Evolutionary conservation across 768 basidiomycete species (phyloP), one percentile per base, ranked within the genome.

Genomic region (Lactifluus volemus): DNA sequence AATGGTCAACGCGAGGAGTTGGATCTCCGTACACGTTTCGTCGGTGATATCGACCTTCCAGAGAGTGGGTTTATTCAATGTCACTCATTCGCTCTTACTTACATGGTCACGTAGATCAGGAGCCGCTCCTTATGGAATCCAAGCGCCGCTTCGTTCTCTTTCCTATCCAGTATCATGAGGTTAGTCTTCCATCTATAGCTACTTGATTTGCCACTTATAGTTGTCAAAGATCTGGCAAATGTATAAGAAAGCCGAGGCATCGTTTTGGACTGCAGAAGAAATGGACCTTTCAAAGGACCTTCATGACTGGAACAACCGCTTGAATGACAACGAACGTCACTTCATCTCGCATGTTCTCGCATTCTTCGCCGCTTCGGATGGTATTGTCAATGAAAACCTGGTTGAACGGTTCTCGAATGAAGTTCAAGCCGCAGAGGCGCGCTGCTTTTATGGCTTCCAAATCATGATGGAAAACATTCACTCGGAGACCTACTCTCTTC

Each of bases 381-480:
- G 94, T 32, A 97, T 97, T 61, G 92, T 97, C 66, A 97, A 97
- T 73, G 94, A 97, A 72, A 98, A 98, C 72, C 80, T 98, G 1
- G 81, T 97, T 29, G 92, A 96, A 72, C 88, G 94, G 7, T 97
- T 98, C 74, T 92, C 89, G 7, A 85, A 84, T 57, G 95, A 98
- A 70, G 91, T 98, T 4, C 94, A 97, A 70, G 82, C 79, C 2
- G 89, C 94, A 4, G 94, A 98, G 71, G 94, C 92, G 5, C 86
- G 94, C 3, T 97, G 91, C 72, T 98, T 98, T 75, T 98, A 97
- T 69, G 94, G 94, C 17, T 97, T 96, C 77, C 94, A 98, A 72
- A 91, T 98, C 68, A 97, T 97, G 94, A 98, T 96, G 84, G 95
- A 97, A 69, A 98, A 98, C 72, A 84, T 98, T 42, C 95, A 98